Evolutionary conservation across 75 land plant genomes (phyloP).

Genomic region (Pinus albicaulis): DNA sequence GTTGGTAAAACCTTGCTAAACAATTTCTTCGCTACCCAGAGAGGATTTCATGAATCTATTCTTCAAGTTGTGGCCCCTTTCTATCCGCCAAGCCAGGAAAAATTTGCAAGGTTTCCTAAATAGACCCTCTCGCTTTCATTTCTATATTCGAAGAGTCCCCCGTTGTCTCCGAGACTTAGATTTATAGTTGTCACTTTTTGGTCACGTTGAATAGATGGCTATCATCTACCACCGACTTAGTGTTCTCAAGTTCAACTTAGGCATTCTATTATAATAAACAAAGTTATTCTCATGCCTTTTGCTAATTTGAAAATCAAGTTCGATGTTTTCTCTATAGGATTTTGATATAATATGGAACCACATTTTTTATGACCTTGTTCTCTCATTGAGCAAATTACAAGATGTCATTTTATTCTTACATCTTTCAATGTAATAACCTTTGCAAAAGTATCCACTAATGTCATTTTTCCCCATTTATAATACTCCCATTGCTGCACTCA

Average conservation of each 20-base stretch:
- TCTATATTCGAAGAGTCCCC: conserved; percentile 22
- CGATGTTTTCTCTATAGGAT: neutral
- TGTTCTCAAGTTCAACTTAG: conserved; percentile 39
- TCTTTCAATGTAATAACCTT: conserved; percentile 19
- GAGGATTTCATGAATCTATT: conserved; percentile 17
- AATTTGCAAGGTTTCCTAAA: conserved; percentile 11
- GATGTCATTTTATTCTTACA: neutral
- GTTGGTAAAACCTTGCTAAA: conserved; percentile 65
- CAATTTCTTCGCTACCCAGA: conserved; percentile 83
- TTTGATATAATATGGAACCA: neutral
- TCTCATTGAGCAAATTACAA: neutral
- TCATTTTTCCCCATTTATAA: conserved; percentile 4
- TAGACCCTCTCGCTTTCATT: conserved; percentile 39
- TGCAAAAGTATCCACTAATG: conserved; percentile 3
- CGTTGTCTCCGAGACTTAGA: conserved; percentile 27
- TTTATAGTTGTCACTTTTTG: conserved; percentile 41
- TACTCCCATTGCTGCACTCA: neutral
- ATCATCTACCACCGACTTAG: conserved; percentile 15
- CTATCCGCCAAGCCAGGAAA: conserved; percentile 4
- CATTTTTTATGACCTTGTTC: conserved; percentile 15
- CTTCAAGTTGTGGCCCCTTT: conserved; percentile 25
- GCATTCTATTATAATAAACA: too few relatives aligned
- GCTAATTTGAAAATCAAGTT: neutral
- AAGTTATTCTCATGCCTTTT: conserved; percentile 6
- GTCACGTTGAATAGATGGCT: conserved; percentile 21